phyloP scores from a whole-genome alignment of 2,329 filamentous ascomycete species.

The Penicillium palitans region DNA sequence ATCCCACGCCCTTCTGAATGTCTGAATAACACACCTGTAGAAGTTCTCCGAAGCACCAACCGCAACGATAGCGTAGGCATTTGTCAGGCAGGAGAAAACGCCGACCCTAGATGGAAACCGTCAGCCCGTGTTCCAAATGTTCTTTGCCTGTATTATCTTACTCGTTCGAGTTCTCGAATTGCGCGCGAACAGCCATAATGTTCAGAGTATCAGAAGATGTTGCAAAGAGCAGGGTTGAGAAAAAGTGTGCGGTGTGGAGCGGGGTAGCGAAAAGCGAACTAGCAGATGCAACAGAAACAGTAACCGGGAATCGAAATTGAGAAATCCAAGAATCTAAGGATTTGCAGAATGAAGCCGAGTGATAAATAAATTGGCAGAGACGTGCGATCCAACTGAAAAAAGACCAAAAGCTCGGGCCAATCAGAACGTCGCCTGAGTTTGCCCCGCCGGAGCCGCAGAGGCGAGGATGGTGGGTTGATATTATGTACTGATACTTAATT shows the following conservation, averaged over 20 bases:
- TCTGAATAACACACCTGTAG: conserved; percentile 65
- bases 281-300: conserved; percentile 1
- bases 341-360: conserved; percentile 6
- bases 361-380: conserved; percentile 16
- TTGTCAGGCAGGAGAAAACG: conserved; percentile 94
- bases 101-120: conserved; percentile 68
- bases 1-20: background rate
- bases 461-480: conserved; percentile 6
- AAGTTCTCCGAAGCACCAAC: conserved; percentile 98
- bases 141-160: conserved; percentile 23
- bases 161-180: conserved; percentile 55
- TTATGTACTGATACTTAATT: conserved; percentile 9
- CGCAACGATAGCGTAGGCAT: conserved; percentile 92
- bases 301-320: background rate
- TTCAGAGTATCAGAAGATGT: conserved; percentile 4
- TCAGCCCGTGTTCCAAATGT: background rate
- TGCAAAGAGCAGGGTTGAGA: background rate
- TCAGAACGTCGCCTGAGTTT: conserved; percentile 7
- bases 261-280: conserved; percentile 15
- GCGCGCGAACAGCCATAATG: conserved; percentile 51
- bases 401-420: conserved; percentile 28
- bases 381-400: conserved; percentile 19
- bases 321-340: background rate
- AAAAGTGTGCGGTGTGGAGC: conserved; percentile 7
- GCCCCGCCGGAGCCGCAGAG: conserved; percentile 21